Evolutionary conservation across 2,329 filamentous ascomycete genomes (phyloP), one percentile per base, ranked within the genome.

Genomic region (Colletotrichum sp.): DNA sequence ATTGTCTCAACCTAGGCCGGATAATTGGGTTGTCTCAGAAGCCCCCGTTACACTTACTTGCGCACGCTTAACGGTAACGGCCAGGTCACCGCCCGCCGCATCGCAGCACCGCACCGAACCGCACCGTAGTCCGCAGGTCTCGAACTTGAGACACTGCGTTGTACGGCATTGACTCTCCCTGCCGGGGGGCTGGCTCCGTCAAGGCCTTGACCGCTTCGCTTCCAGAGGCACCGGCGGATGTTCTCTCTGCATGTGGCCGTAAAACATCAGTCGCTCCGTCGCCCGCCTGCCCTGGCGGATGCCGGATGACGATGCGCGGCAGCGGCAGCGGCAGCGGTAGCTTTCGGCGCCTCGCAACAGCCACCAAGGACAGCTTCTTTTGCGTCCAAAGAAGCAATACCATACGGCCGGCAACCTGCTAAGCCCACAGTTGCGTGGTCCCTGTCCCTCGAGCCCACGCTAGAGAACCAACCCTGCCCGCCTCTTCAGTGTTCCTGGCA

Each of bases 401-500:
- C 63, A 15, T 76, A 73, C 73, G 73, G 73, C 64, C 73, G 73
- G 69, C 73, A 76, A 72, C 55, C 32, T 68, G 57, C 57, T 63
- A 60, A 72, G 63, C 57, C 73, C 69, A 34, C 69, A 66, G 28
- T 76, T 68, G 63, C 44, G 32, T 67, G 34, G 57, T 72, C 73
- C 73, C 69, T 75, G 73, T 60, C 34, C 26, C 57, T 68, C 55
- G 13, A 49, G 69, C 64, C 64, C 69, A 72, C 68, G 30, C 52
- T 52, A 57, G n/a, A 69, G 55, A 63, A n/a, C 59, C 18, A 63
- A 59, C 73, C 69, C 64, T 64, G 69, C 36, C 59, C 36, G 28
- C 63, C 55, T 72, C 36, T 28, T 67, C 72, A 39, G 18, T 66
- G 55, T 60, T 71, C 36, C 24, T 64, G 63, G 69, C 39, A 72